A percentile compares a stretch with the other conserved stretches of the same genome.
phyloP scores from a whole-genome alignment of 305 asterid species.

The Rubia tinctorum region DNA sequence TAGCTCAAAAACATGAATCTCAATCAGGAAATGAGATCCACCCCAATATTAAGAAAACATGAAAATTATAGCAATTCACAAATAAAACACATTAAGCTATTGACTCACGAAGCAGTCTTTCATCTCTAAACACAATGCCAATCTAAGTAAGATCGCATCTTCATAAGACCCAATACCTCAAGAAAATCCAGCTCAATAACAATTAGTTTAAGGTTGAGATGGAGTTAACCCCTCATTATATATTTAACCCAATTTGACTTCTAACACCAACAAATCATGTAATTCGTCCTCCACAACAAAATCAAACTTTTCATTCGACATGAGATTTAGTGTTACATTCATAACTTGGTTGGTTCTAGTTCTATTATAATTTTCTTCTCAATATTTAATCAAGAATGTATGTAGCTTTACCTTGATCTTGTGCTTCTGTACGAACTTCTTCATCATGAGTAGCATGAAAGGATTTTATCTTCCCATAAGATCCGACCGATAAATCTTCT shows the following conservation, averaged over 20 bases:
- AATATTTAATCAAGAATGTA: conserved; percentile 6
- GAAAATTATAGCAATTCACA: not conserved
- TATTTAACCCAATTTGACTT: conserved; percentile 25
- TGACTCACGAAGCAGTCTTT: too few relatives aligned
- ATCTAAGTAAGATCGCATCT: too few relatives aligned
- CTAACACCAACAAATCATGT: conserved; percentile 74
- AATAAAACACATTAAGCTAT: too few relatives aligned
- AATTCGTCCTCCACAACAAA: conserved; percentile 89
- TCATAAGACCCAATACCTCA: too few relatives aligned
- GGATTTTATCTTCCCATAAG: conserved; percentile 88
- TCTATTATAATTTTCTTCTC: not conserved
- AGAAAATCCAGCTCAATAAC: too few relatives aligned
- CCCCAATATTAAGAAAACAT: too few relatives aligned
- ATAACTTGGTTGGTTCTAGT: conserved; percentile 45
- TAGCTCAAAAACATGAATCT: not conserved
- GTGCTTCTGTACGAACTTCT: conserved; percentile 63
- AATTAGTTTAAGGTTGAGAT: too few relatives aligned
- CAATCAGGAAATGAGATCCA: conserved; percentile 9
- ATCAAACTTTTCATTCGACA: conserved; percentile 93
- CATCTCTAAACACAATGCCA: too few relatives aligned
- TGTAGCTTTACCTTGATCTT: conserved; percentile 61
- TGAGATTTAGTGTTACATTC: conserved; percentile 74
- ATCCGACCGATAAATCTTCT: conserved; percentile 70
- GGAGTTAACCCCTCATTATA: too few relatives aligned
- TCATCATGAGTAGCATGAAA: conserved; percentile 67